Evolutionary conservation across 73 alveolate genomes (phyloP), one percentile per base, ranked within the genome.

Genomic region (Symbiodinium natans): DNA sequence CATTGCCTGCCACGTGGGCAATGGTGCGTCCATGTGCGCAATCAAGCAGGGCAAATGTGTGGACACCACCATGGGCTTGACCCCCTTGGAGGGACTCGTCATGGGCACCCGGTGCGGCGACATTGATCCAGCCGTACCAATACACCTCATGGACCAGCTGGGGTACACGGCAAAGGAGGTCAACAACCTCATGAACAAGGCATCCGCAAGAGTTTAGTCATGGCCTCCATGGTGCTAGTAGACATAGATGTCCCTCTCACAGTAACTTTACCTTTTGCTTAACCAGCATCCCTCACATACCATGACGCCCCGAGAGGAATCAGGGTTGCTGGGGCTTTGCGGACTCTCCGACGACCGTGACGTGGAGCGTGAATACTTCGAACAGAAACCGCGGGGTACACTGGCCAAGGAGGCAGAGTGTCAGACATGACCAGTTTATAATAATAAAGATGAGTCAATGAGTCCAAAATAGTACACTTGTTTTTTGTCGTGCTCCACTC

Each of bases 91-190:
- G 33, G 97, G 97, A 33, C 46, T 90, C 33, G 88, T 90, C 29
- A 90, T 90, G 97, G 97, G 97, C 48, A 90, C 86, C 13, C 97
- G 97, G 3, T 90, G 75, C 31, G 97, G 97, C 43, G 97, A 90
- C 36, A 13, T 90, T 2, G 97, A 90, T 15, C 97, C 97, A 15
- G 97, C 97, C 33, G 42, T 90, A 36, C 97, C 97, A 9, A 11
- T 73, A 21, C 88, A 90, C n/a, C 54, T 90, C 71, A 90, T 73
- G 33, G 52, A 90, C 31, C 97, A 71, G 88, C 97, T 68, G 21
- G 97, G 97, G 7, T 90, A 90, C 80, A 41, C 80, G 2, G 52
- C 21, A 5, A n/a, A 41, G 19, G 97, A 90, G 56, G 88, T 73
- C 46, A 31, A 82, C 6, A 52, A 90, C 41, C 46, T 90, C 15